Percentiles rank a stretch among this genome's conserved stretches.
Conservation (phyloP, 805 yeast species). For the Starmerella vaccinii region DNA sequence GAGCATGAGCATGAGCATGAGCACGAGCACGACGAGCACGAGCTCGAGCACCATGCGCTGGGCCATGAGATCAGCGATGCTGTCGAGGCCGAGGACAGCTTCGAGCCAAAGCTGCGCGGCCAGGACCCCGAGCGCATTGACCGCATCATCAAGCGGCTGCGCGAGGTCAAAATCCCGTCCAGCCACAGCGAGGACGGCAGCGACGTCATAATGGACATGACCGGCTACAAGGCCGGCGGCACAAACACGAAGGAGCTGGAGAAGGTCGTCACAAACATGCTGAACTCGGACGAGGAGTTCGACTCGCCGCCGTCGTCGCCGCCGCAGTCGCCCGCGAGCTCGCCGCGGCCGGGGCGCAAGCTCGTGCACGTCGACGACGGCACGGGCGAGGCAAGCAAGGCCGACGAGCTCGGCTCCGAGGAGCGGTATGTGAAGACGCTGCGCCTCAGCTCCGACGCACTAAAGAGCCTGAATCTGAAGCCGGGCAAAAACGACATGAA, state of each 20-base stretch:
- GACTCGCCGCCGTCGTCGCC: constrained; percentile 20
- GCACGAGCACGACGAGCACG: not conserved
- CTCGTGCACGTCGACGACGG: not conserved
- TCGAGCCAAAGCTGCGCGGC: constrained; percentile 18
- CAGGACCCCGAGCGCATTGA: constrained; percentile 24
- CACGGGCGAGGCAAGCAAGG: not conserved
- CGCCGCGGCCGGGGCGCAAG: not conserved
- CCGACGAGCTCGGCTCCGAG: not conserved
- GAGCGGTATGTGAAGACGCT: constrained; percentile 65
- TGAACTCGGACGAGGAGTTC: constrained; percentile 10
- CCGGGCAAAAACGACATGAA: constrained; percentile 70
- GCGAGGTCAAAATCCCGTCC: constrained; percentile 69
- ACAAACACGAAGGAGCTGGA: constrained; percentile 57
- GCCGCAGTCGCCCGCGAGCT: not conserved
- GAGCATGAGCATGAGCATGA: not conserved
- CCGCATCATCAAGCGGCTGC: constrained; percentile 21
- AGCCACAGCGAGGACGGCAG: constrained; percentile 84
- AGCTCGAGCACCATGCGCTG: not conserved
- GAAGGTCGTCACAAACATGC: constrained; percentile 39
- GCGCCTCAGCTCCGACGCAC: constrained; percentile 82
- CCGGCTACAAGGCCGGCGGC: constrained; percentile 79
- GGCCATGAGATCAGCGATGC: too few relatives aligned
- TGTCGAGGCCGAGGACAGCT: constrained; percentile 6
- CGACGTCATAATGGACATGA: constrained; percentile 71
- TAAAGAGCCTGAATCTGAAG: constrained; percentile 58